Conservation (phyloP, 768 basidiomycete species). For the Suillus lakei region DNA sequence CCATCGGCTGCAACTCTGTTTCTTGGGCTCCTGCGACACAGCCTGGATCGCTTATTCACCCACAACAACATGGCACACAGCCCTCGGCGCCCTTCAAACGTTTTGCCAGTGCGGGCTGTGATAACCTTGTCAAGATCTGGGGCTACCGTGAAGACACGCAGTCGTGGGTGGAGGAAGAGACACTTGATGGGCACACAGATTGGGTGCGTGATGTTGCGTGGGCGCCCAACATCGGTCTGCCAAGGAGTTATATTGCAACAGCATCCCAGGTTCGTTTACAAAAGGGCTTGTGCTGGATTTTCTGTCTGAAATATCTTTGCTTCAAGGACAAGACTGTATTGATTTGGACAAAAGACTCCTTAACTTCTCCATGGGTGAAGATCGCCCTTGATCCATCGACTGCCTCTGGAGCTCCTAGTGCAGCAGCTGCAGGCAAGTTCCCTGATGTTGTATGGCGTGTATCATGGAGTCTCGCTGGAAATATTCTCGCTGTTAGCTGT, state of each 20-base stretch:
- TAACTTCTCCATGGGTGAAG: slow-evolving; percentile 77
- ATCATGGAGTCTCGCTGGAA: slow-evolving; percentile 96
- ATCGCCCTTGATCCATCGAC: slow-evolving; percentile 77
- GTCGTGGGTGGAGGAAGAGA: slow-evolving; percentile 91
- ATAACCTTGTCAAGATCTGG: slow-evolving; percentile 96
- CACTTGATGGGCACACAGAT: slow-evolving; percentile 90
- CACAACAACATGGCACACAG: slow-evolving; percentile 50
- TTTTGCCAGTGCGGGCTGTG: slow-evolving; percentile 95
- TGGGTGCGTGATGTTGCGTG: slow-evolving; percentile 99
- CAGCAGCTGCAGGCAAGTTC: slow-evolving; percentile 73
- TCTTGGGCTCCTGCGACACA: slow-evolving; percentile 96
- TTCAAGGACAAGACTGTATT: slow-evolving; percentile 79
- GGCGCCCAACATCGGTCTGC: slow-evolving; percentile 96
- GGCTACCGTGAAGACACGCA: slow-evolving; percentile 85
- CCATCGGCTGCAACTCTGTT: slow-evolving; percentile 95
- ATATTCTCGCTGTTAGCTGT: slow-evolving; percentile 94
- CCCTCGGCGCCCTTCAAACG: slow-evolving; percentile 73
- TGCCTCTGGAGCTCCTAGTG: slow-evolving; percentile 46
- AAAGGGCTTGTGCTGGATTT: not conserved
- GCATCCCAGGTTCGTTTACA: slow-evolving; percentile 73
- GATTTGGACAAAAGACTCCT: slow-evolving; percentile 89
- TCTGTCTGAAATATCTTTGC: not conserved
- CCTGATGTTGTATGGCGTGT: slow-evolving; percentile 99
- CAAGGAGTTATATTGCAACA: slow-evolving; percentile 93
- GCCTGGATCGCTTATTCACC: slow-evolving; percentile 82